These are phyloP conservation scores for Pichia californica DNA, from an alignment of 805 yeast genomes.

Conservation along the genomic window DNA sequence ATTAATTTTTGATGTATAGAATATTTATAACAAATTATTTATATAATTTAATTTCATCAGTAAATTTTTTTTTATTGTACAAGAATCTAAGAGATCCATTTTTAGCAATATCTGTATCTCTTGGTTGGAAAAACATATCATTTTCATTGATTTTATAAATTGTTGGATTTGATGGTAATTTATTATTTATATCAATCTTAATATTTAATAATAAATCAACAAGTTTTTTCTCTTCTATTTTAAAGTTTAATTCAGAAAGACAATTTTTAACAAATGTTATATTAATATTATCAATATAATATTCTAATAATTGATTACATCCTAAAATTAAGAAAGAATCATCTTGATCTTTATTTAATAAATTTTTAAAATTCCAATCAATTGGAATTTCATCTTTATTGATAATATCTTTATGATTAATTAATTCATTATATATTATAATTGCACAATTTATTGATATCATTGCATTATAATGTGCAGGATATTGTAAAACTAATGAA, in stretches of 20 bases:
- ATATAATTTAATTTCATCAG: constrained; percentile 21
- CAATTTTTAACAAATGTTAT: constrained; percentile 21
- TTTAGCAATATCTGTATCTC: constrained; percentile 28
- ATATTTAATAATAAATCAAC: constrained; percentile 25
- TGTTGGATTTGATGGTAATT: not conserved
- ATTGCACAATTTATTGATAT: constrained; percentile 56
- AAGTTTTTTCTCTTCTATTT: constrained; percentile 16
- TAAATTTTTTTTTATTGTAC: constrained; percentile 24
- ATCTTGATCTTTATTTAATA: constrained; percentile 2
- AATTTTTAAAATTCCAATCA: constrained; percentile 8
- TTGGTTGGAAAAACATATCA: constrained; percentile 25
- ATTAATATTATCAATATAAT: constrained; percentile 26
- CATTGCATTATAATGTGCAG: constrained; percentile 71
- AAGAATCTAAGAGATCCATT: constrained; percentile 29
- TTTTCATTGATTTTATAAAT: constrained; percentile 6
- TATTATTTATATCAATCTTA: constrained; percentile 23
- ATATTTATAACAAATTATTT: constrained; percentile 1
- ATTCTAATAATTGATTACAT: constrained; percentile 26
- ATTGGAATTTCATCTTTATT: constrained; percentile 8
- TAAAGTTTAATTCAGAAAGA: constrained; percentile 15
- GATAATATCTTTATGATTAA: constrained; percentile 5
- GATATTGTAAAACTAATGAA: constrained; percentile 59
- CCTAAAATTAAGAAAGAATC: constrained; percentile 10
- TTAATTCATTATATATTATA: constrained; percentile 22
- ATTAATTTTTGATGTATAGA: not conserved